phyloP scores from a whole-genome alignment of 164 flowering plant genomes.

The Tinospora cordifolia region DNA sequence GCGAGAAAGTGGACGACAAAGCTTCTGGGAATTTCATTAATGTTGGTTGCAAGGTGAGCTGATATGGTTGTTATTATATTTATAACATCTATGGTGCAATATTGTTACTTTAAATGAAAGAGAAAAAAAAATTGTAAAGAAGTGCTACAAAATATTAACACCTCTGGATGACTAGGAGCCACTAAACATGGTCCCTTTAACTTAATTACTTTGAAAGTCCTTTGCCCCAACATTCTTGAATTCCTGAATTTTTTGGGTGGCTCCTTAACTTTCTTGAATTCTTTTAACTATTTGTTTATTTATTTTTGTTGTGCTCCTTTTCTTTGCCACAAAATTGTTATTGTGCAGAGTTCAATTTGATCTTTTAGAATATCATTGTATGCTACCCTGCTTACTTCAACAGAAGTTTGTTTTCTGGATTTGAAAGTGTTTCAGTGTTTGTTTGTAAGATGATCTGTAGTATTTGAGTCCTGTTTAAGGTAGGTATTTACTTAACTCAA shows the following conservation, averaged over 20 bases:
- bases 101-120: not conserved
- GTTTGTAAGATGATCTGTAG: too few relatives aligned
- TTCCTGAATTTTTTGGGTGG: too few relatives aligned
- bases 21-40: constrained; percentile 9
- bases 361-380: too few relatives aligned
- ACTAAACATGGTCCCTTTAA: not conserved
- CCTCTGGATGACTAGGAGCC: not conserved
- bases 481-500: not conserved
- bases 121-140: not conserved
- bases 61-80: not conserved
- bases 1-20: constrained; percentile 27
- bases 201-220: not conserved
- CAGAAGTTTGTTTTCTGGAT: too few relatives aligned
- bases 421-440: too few relatives aligned
- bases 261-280: not conserved
- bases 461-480: too few relatives aligned
- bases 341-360: not conserved
- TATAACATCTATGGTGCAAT: not conserved
- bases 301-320: not conserved
- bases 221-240: too few relatives aligned
- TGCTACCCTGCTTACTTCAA: too few relatives aligned
- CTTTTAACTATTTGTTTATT: too few relatives aligned
- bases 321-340: not conserved
- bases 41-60: constrained; percentile 19
- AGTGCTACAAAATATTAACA: not conserved